Evolutionary conservation across 306 rosid genomes (phyloP).

Genomic region (Medicago lupulina): DNA sequence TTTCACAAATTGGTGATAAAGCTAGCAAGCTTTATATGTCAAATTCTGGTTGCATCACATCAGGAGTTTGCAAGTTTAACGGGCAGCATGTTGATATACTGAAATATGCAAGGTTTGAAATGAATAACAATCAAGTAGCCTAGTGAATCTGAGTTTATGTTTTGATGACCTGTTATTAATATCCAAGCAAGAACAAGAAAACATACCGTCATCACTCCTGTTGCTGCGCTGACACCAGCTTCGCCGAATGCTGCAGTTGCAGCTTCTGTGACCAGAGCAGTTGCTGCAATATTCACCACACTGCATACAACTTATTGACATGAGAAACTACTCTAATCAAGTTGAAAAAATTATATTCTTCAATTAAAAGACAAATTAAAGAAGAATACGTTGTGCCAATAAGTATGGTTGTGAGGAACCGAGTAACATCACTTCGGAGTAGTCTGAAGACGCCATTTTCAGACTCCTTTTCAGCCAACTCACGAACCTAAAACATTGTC

Average conservation of each 20-base stretch:
- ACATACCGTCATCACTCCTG: slow-evolving; percentile 99
- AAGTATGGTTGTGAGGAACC: slow-evolving; percentile 95
- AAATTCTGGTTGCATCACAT: slow-evolving; percentile 35
- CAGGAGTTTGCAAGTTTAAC: slow-evolving; percentile 48
- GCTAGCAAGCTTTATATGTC: slow-evolving; percentile 40
- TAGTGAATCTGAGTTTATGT: slow-evolving; percentile 36
- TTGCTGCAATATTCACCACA: slow-evolving; percentile 97
- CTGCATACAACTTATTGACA: slow-evolving; percentile 60
- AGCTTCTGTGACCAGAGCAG: slow-evolving; percentile 93
- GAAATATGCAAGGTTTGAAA: slow-evolving; percentile 42
- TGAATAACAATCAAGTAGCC: slow-evolving; percentile 35
- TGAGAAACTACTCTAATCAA: slow-evolving; percentile 48
- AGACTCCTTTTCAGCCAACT: slow-evolving; percentile 90
- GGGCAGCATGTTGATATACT: slow-evolving; percentile 40
- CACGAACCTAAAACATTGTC: slow-evolving; percentile 64
- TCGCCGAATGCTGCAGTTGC: slow-evolving; percentile 96
- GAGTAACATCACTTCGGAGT: slow-evolving; percentile 92
- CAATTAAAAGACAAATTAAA: slow-evolving; percentile 39
- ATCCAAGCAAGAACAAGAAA: slow-evolving; percentile 37
- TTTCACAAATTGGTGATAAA: slow-evolving; percentile 42
- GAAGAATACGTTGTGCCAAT: slow-evolving; percentile 96
- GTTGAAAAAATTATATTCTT: slow-evolving; percentile 22
- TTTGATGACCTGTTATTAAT: slow-evolving; percentile 13
- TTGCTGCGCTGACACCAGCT: slow-evolving; percentile 99
- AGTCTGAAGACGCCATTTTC: slow-evolving; percentile 90